A percentile compares a stretch with the other conserved stretches of the same genome.
Evolutionary conservation across 2,329 filamentous ascomycete species (phyloP).

Genomic region (Penicillium sp.): DNA sequence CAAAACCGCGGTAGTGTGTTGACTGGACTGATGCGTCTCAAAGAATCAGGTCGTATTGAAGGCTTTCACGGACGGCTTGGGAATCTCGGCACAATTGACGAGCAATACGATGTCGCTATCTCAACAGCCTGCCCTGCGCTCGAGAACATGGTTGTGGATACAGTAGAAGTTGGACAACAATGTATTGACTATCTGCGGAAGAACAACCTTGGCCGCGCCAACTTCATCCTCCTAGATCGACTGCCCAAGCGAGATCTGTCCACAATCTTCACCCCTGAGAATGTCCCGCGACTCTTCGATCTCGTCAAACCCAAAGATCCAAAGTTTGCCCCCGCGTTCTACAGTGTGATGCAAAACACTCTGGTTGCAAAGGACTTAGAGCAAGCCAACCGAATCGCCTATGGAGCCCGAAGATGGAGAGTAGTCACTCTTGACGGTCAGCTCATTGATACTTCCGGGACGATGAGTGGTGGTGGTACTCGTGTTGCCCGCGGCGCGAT

Average conservation of each 20-base stretch:
- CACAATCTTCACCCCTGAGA: conserved; percentile 84
- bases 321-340: conserved; percentile 88
- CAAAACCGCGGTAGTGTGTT: conserved; percentile 94
- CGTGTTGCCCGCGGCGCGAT: conserved; percentile 90
- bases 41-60: conserved; percentile 94
- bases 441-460: conserved; percentile 96
- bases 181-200: conserved; percentile 98
- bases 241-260: conserved; percentile 78
- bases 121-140: conserved; percentile 91
- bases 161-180: conserved; percentile 93
- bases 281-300: conserved; percentile 90
- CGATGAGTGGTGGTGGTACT: conserved; percentile 96
- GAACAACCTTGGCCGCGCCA: conserved; percentile 94
- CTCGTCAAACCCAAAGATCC: conserved; percentile 87
- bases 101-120: conserved; percentile 95
- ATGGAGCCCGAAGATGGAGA: conserved; percentile 90
- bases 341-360: conserved; percentile 92
- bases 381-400: conserved; percentile 97
- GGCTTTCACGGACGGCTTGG: conserved; percentile 95
- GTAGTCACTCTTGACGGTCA: conserved; percentile 95
- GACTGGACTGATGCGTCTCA: conserved; percentile 88
- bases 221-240: conserved; percentile 95
- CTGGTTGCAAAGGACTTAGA: conserved; percentile 88
- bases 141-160: conserved; percentile 96
- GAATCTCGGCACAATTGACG: conserved; percentile 90